phyloP scores from a whole-genome alignment of 805 yeast genomes.

The Candida pseudoglaebosa region DNA sequence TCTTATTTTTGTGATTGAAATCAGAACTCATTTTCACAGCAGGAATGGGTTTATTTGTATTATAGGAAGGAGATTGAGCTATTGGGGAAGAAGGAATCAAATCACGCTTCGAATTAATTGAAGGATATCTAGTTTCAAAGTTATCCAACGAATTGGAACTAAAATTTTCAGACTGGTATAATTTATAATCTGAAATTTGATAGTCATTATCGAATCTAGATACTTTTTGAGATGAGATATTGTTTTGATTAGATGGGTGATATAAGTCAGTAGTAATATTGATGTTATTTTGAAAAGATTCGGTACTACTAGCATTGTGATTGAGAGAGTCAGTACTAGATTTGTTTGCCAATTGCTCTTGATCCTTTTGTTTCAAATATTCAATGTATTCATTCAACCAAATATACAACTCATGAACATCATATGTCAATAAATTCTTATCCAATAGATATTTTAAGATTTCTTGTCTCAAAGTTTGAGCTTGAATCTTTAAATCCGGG shows the following conservation, averaged over 20 bases:
- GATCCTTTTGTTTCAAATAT: constrained; percentile 30
- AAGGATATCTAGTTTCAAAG: constrained; percentile 7
- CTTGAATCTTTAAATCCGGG: constrained; percentile 17
- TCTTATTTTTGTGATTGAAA: background rate
- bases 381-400: constrained; percentile 40
- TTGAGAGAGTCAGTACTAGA: background rate
- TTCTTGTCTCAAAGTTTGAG: constrained; percentile 3
- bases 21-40: no score
- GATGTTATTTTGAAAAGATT: background rate
- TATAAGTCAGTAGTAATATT: no score
- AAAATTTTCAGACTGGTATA: constrained; percentile 5
- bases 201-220: background rate
- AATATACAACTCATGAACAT: constrained; percentile 30
- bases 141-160: constrained; percentile 1
- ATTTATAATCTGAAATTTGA: constrained; percentile 4
- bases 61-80: background rate
- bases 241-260: no score
- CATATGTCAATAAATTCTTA: constrained; percentile 28
- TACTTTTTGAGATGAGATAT: no score
- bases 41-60: background rate
- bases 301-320: background rate
- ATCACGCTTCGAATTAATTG: background rate
- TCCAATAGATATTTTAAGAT: constrained; percentile 20
- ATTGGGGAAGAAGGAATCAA: constrained; percentile 1
- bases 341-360: background rate